phyloP scores from a whole-genome alignment of 2,329 filamentous ascomycete species.

The Colletotrichum scovillei region DNA sequence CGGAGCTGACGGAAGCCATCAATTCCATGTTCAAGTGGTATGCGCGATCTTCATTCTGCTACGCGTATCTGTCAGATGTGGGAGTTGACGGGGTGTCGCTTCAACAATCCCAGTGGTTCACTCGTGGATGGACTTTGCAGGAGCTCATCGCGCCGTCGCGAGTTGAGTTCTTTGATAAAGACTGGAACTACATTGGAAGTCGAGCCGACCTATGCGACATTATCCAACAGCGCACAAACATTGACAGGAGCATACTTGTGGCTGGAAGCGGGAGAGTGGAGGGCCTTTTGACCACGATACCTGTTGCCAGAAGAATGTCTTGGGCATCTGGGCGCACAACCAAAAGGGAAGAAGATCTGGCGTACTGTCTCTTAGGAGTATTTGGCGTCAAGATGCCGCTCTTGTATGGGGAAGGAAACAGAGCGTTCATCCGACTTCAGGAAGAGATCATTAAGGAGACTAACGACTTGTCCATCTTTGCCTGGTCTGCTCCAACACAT shows the following conservation, averaged over 20 bases:
- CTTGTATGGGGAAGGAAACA: conserved; percentile 41
- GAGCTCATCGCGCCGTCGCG: conserved; percentile 1
- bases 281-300: not conserved
- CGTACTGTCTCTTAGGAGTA: conserved; percentile 42
- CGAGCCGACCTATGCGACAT: not conserved
- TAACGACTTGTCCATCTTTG: conserved; percentile 18
- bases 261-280: not conserved
- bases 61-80: conserved; percentile 35
- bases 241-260: not conserved
- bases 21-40: conserved; percentile 31
- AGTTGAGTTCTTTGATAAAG: not conserved
- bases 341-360: conserved; percentile 39
- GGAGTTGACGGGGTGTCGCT: not conserved
- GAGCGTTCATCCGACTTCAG: conserved; percentile 39
- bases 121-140: conserved; percentile 16
- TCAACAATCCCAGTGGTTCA: not conserved
- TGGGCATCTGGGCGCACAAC: conserved; percentile 41
- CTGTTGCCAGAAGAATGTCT: conserved; percentile 36
- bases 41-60: not conserved
- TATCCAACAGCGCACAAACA: not conserved
- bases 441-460: conserved; percentile 5
- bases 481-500: not conserved
- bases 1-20: conserved; percentile 22
- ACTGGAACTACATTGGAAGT: not conserved
- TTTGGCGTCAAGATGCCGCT: conserved; percentile 42